Conservation (phyloP, 148 eudicot species). For the Amaranthus palmeri region DNA sequence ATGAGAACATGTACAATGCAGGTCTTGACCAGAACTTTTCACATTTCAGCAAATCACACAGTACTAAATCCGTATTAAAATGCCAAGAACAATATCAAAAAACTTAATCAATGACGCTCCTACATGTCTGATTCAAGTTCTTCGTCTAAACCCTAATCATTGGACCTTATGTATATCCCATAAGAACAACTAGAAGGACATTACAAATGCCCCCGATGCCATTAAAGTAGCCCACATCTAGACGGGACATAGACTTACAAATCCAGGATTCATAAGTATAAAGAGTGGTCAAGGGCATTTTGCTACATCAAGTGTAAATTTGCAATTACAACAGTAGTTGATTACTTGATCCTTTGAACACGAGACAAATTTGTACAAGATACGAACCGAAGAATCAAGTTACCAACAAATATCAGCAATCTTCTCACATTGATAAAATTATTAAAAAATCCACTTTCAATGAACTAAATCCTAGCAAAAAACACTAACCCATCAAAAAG, state of each 20-base stretch:
- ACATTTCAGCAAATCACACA: neutral
- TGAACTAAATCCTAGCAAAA: neutral
- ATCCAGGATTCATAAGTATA: neutral
- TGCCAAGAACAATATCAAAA: neutral
- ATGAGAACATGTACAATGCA: neutral
- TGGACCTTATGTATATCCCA: neutral
- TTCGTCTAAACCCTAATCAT: neutral
- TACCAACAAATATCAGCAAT: neutral
- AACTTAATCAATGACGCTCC: neutral
- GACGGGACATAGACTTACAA: no score
- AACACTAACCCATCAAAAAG: neutral
- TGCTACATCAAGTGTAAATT: neutral
- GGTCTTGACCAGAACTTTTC: neutral
- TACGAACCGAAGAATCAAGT: neutral
- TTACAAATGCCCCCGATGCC: no score
- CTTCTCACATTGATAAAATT: neutral
- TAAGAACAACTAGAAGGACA: neutral
- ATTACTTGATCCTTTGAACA: neutral
- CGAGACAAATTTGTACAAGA: no score
- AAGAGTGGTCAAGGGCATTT: neutral
- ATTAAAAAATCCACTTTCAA: neutral
- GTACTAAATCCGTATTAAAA: neutral
- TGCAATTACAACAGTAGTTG: neutral
- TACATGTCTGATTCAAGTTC: neutral
- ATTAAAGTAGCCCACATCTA: no score